Conservation (phyloP, 495 filamentous ascomycete species). For the Annulohypoxylon maeteangense region DNA sequence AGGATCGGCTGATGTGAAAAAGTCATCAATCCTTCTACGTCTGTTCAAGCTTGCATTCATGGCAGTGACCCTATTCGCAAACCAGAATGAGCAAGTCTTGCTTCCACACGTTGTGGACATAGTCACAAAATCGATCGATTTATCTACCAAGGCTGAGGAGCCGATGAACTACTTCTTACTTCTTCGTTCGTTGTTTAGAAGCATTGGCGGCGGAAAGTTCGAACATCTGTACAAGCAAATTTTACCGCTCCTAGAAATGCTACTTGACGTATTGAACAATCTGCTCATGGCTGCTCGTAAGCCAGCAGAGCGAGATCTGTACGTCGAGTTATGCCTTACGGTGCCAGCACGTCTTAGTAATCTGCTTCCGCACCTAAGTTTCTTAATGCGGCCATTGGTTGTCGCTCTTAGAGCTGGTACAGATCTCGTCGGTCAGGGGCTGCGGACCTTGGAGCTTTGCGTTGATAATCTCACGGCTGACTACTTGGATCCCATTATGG, state of each 20-base stretch:
- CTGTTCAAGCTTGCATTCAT: slow-evolving; percentile 99
- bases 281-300: slow-evolving; percentile 88
- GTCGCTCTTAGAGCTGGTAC: slow-evolving; percentile 91
- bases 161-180: slow-evolving; percentile 99
- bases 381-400: slow-evolving; percentile 95
- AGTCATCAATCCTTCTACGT: slow-evolving; percentile 89
- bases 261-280: slow-evolving; percentile 96
- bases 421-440: slow-evolving; percentile 92
- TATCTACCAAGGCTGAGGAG: slow-evolving; percentile 94
- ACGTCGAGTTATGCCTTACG: slow-evolving; percentile 95
- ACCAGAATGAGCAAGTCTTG: slow-evolving; percentile 93
- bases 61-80: slow-evolving; percentile 95
- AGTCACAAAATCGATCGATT: slow-evolving; percentile 93
- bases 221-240: slow-evolving; percentile 99
- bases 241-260: slow-evolving; percentile 93
- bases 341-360: slow-evolving; percentile 96
- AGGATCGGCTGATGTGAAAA: slow-evolving; percentile 87
- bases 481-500: slow-evolving; percentile 99
- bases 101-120: slow-evolving; percentile 96
- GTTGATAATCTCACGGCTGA: slow-evolving; percentile 98
- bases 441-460: slow-evolving; percentile 93
- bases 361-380: slow-evolving; percentile 94
- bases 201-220: slow-evolving; percentile 96
- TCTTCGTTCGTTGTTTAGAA: slow-evolving; percentile 89
- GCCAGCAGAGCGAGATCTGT: slow-evolving; percentile 90